Evolutionary conservation across 108 stramenopile genomes (phyloP).

Genomic region (Nitzschia putrida): DNA sequence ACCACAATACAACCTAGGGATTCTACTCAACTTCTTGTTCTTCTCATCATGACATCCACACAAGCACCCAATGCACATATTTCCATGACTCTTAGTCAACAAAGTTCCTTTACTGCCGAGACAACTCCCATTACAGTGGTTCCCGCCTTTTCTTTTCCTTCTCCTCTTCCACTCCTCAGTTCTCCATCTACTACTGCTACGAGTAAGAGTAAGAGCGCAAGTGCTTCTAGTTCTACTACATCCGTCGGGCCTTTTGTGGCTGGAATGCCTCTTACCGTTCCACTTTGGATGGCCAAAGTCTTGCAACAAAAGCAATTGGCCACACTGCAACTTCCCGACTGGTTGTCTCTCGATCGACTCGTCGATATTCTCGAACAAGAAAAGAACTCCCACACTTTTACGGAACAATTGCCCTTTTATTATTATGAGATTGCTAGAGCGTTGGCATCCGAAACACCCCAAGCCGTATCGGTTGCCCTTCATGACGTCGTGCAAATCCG

Average conservation of each 20-base stretch:
- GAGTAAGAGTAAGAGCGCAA: background rate
- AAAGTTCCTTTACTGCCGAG: slow-evolving; percentile 55
- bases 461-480: slow-evolving; percentile 50
- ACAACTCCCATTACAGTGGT: slow-evolving; percentile 56
- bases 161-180: slow-evolving; percentile 23
- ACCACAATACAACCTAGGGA: too few relatives aligned
- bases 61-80: background rate
- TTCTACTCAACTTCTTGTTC: too few relatives aligned
- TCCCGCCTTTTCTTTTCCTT: slow-evolving; percentile 57
- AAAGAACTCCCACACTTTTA: slow-evolving; percentile 37
- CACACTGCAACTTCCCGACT: slow-evolving; percentile 53
- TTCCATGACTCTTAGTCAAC: slow-evolving; percentile 25
- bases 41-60: background rate
- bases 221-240: background rate
- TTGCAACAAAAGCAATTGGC: slow-evolving; percentile 62
- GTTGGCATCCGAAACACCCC: slow-evolving; percentile 31
- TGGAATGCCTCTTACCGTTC: slow-evolving; percentile 71
- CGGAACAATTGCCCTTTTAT: slow-evolving; percentile 62
- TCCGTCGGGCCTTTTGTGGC: slow-evolving; percentile 61
- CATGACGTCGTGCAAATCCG: slow-evolving; percentile 72
- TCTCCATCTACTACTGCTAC: background rate
- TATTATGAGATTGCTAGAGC: slow-evolving; percentile 72
- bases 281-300: slow-evolving; percentile 73
- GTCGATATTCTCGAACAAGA: slow-evolving; percentile 61
- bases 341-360: slow-evolving; percentile 54